A percentile compares a stretch with the other conserved stretches of the same genome.
These are phyloP conservation scores for Xylariaceae sp. DNA, from an alignment of 2,329 filamentous ascomycete species.

Conservation along the genomic window DNA sequence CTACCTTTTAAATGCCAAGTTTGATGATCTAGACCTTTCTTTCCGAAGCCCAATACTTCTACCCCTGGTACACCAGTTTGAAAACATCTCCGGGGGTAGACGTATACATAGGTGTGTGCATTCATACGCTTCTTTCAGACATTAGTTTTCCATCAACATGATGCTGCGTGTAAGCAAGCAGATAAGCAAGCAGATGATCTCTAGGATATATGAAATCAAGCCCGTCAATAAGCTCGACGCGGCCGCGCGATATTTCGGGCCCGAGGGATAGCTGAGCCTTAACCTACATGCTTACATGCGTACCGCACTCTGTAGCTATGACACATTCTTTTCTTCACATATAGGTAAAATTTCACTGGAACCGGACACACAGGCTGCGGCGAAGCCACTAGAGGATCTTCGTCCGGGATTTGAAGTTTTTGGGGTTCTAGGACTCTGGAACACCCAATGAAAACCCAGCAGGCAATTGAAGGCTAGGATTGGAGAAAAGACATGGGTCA, in stretches of 20 bases:
- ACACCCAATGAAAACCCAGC: not conserved
- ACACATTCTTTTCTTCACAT: no score
- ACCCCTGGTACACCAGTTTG: not conserved
- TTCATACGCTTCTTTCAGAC: slow-evolving; percentile 1
- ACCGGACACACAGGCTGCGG: no score
- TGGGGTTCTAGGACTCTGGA: not conserved
- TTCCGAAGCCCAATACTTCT: not conserved
- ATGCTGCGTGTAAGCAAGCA: not conserved
- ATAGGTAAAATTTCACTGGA: no score
- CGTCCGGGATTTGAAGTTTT: no score
- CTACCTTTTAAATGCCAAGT: slow-evolving; percentile 4
- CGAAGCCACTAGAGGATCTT: not conserved
- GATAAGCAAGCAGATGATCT: no score
- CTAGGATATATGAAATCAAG: no score
- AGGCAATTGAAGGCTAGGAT: not conserved
- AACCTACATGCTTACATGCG: no score
- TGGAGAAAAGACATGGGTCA: no score
- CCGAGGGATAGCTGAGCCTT: no score
- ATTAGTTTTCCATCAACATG: not conserved
- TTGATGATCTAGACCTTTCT: slow-evolving; percentile 1
- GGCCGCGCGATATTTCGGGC: no score
- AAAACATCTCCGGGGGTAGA: not conserved
- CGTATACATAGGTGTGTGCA: slow-evolving; percentile 5
- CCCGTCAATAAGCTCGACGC: no score
- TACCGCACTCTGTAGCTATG: no score